Conservation (phyloP, 2,329 filamentous ascomycete species). For the Aspergillus brasiliensis region DNA sequence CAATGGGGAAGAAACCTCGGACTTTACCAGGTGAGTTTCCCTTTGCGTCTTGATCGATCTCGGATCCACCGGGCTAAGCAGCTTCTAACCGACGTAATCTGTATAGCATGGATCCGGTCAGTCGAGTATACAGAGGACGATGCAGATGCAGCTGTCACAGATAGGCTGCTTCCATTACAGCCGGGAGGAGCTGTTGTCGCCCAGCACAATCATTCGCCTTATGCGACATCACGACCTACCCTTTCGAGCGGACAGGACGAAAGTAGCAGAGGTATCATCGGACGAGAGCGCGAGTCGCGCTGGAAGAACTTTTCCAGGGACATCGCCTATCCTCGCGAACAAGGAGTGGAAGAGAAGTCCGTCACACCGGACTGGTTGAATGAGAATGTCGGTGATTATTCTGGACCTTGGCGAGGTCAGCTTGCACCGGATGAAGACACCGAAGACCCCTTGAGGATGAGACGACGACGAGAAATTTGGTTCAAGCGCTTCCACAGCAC, state of each 20-base stretch:
- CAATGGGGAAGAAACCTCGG: slow-evolving; percentile 25
- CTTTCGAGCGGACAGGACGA: slow-evolving; percentile 11
- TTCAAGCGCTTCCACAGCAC: slow-evolving; percentile 66
- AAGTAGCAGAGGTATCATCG: slow-evolving; percentile 8
- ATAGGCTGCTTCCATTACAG: slow-evolving; percentile 39
- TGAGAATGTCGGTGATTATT: slow-evolving; percentile 48
- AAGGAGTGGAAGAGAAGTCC: slow-evolving; percentile 40
- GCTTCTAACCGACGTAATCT: slow-evolving; percentile 4
- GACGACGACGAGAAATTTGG: slow-evolving; percentile 54
- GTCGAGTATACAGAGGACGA: slow-evolving; percentile 42
- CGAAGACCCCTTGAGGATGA: slow-evolving; percentile 52
- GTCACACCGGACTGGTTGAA: slow-evolving; percentile 51
- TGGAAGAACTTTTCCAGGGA: slow-evolving; percentile 50
- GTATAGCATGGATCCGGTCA: slow-evolving; percentile 48
- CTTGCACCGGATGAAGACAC: slow-evolving; percentile 53
- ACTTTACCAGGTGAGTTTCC: slow-evolving; percentile 40
- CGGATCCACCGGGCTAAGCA: background rate
- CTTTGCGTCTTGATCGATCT: background rate
- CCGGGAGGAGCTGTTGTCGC: slow-evolving; percentile 46
- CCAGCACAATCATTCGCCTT: slow-evolving; percentile 49
- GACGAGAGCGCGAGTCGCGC: slow-evolving; percentile 42
- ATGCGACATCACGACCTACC: slow-evolving; percentile 31
- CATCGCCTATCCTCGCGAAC: slow-evolving; percentile 45
- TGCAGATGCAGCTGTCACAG: slow-evolving; percentile 35
- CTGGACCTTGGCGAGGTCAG: slow-evolving; percentile 55